Evolutionary conservation across 2,329 filamentous ascomycete genomes (phyloP), one percentile per base, ranked within the genome.

Genomic region (Exophiala bonariae): DNA sequence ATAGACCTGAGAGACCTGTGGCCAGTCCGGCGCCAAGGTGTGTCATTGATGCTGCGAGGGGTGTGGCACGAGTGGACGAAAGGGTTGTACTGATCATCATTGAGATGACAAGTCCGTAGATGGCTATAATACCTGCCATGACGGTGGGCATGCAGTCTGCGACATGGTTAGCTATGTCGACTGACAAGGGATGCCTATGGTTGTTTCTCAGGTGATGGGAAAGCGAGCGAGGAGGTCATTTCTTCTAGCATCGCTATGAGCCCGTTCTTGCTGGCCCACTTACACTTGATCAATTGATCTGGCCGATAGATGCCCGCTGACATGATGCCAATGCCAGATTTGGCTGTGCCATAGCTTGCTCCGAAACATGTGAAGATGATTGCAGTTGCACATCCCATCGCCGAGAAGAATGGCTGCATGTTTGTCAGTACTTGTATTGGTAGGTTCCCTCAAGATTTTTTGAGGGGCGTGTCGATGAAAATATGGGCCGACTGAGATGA

Each of bases 81-180:
- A 63, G 82, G 83, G 69, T 89, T 87, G 66, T 87, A 90, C 35
- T 37, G 67, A 93, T 89, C 64, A 93, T 75, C 69, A 93, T 87
- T 14, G 88, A 91, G 53, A 92, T 87, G 74, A 93, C 88, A 58
- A 93, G 81, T 64, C 88, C 88, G 77, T 93, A 99, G 73, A 99
- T 97, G 87, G 89, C 93, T 76, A 99, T 97, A 75, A 99, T 99
- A 97, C 93, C 93, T 80, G 93, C 93, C 93, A 99, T 99, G 84
- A 99, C 95, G 33, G 50, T 50, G 44, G 52, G 52, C 17, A 60
- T 37, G 18, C n/a, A 19, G 18, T 17, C 35, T 37, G n/a, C n/a
- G 17, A 18, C 13, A 6, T 14, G 6, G 17, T 34, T 34, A 14
- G 32, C 6, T 7, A 6, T 31, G 28, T n/a, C n/a, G n/a, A n/a